Conservation (phyloP, 140 eudicot genomes). For the Senecio squalidus region DNA sequence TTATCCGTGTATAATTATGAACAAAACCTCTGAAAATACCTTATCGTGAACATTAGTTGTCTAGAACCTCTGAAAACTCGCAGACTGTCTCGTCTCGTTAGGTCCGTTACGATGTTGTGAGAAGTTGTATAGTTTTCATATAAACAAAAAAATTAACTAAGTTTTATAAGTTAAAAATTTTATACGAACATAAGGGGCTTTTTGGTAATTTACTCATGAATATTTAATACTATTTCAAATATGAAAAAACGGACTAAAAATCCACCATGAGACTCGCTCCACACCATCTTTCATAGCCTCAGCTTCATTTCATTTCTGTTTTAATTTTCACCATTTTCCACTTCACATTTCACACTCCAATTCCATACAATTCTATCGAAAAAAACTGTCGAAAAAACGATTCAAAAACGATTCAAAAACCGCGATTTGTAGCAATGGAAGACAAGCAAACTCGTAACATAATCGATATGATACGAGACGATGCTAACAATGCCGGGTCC, state of each 20-base stretch:
- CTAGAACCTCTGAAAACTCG: too few relatives aligned
- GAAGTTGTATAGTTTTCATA: too few relatives aligned
- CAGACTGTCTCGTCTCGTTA: too few relatives aligned
- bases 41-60: too few relatives aligned
- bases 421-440: constrained; percentile 16
- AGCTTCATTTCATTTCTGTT: constrained; percentile 15
- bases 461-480: constrained; percentile 46
- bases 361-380: not conserved
- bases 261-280: constrained; percentile 39
- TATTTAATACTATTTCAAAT: constrained; percentile 9
- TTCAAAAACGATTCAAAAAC: not conserved
- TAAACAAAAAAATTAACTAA: too few relatives aligned
- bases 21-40: too few relatives aligned
- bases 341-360: constrained; percentile 5
- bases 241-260: constrained; percentile 5
- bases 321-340: not conserved
- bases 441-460: constrained; percentile 32
- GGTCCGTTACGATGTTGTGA: too few relatives aligned
- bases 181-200: not conserved
- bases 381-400: not conserved
- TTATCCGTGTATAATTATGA: too few relatives aligned
- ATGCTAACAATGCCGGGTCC: constrained; percentile 8
- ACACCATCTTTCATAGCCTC: constrained; percentile 30
- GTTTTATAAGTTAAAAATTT: not conserved
- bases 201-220: not conserved